phyloP scores from a whole-genome alignment of 2,329 filamentous ascomycete genomes.

The Drechslerella stenobrocha region DNA sequence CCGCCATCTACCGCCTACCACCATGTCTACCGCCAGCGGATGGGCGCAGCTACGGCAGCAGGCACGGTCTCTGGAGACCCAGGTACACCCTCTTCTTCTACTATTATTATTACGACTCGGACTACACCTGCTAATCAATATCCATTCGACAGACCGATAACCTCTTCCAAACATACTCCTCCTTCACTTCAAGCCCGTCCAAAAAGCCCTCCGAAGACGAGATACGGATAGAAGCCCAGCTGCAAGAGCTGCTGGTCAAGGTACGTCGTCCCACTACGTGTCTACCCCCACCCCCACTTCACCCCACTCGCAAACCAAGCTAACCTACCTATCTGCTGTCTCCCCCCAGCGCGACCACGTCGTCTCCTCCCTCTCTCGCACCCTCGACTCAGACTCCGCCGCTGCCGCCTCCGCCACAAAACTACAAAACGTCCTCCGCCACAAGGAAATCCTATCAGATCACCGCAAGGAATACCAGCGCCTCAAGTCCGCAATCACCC shows the following conservation, averaged over 20 bases:
- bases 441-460: constrained; percentile 84
- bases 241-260: constrained; percentile 82
- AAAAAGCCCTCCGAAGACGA: constrained; percentile 85
- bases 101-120: background rate
- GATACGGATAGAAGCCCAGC: constrained; percentile 72
- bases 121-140: constrained; percentile 13
- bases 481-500: constrained; percentile 71
- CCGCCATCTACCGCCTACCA: constrained; percentile 1
- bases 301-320: background rate
- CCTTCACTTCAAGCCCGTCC: constrained; percentile 79
- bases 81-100: constrained; percentile 63
- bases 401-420: constrained; percentile 91
- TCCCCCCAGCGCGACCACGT: constrained; percentile 72
- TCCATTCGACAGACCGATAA: constrained; percentile 50
- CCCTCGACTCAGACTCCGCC: constrained; percentile 88
- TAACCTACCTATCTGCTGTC: too few relatives aligned
- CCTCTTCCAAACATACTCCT: constrained; percentile 72
- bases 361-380: constrained; percentile 77
- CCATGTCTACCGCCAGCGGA: constrained; percentile 59
- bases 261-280: constrained; percentile 58
- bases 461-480: constrained; percentile 81
- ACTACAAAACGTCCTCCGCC: constrained; percentile 89
- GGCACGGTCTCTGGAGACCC: constrained; percentile 81
- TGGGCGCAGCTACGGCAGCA: constrained; percentile 96
- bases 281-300: constrained; percentile 21